Conservation (phyloP, 306 rosid species). For the Cucumis cinereus region DNA sequence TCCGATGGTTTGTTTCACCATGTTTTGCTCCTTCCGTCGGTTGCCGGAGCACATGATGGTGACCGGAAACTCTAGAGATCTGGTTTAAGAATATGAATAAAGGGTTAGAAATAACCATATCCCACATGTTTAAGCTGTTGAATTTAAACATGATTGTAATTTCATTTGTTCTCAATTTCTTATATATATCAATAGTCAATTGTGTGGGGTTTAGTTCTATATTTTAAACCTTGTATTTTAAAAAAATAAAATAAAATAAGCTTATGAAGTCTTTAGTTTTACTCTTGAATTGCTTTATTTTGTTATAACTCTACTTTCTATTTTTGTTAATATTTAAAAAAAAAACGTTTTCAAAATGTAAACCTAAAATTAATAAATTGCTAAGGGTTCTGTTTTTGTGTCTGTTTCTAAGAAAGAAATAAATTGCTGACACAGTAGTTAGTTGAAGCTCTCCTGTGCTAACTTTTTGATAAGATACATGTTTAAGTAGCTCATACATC, state of each 20-base stretch:
- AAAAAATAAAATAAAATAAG: neutral
- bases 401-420: too few relatives aligned
- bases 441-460: too few relatives aligned
- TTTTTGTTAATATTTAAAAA: too few relatives aligned
- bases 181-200: neutral
- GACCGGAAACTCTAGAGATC: slow-evolving; percentile 31
- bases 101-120: neutral
- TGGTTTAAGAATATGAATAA: neutral
- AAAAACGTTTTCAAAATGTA: neutral
- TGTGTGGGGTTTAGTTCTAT: neutral
- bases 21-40: slow-evolving; percentile 69
- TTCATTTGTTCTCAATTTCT: neutral
- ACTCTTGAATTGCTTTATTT: neutral
- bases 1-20: slow-evolving; percentile 63
- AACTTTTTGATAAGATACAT: too few relatives aligned
- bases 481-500: too few relatives aligned
- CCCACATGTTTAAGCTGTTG: too few relatives aligned
- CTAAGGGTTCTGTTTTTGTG: too few relatives aligned
- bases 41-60: slow-evolving; percentile 67
- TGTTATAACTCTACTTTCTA: neutral
- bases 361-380: neutral
- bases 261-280: neutral
- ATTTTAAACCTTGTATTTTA: neutral
- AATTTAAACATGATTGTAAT: neutral
- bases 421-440: too few relatives aligned